A percentile compares a stretch with the other conserved stretches of the same genome.
phyloP scores from a whole-genome alignment of 164 flowering plant species.

The Malania oleifera region DNA sequence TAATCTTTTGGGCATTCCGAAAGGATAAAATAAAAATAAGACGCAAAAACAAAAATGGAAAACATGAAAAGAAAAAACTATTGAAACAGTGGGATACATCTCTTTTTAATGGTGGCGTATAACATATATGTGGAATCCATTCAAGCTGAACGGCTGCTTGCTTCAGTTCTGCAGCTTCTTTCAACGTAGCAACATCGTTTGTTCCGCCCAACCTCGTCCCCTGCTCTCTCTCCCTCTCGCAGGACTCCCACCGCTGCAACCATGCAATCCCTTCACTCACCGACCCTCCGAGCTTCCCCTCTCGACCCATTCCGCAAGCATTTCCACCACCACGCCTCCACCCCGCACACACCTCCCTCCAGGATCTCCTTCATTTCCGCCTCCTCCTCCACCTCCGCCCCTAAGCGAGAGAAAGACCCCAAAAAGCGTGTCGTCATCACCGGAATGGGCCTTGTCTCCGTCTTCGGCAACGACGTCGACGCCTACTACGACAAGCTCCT shows the following conservation, averaged over 20 bases:
- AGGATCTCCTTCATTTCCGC: conserved; percentile 20
- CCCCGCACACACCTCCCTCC: conserved; percentile 13
- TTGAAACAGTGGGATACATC: too few relatives aligned
- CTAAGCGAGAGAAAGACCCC: conserved; percentile 58
- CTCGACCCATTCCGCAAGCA: conserved; percentile 29
- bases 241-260: conserved; percentile 11
- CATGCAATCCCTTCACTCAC: conserved; percentile 40
- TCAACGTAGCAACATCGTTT: too few relatives aligned
- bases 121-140: too few relatives aligned
- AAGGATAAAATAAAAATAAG: too few relatives aligned
- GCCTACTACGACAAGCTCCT: conserved; percentile 62
- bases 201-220: too few relatives aligned
- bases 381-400: conserved; percentile 29
- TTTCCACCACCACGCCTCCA: conserved; percentile 4
- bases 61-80: too few relatives aligned
- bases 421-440: conserved; percentile 67
- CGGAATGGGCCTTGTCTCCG: conserved; percentile 65
- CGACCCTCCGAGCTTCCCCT: conserved; percentile 34
- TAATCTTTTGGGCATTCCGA: too few relatives aligned
- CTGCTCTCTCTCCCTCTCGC: not conserved
- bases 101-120: too few relatives aligned
- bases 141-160: too few relatives aligned
- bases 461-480: conserved; percentile 80
- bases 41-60: too few relatives aligned
- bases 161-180: too few relatives aligned